Conservation (phyloP, 108 stramenopile species). For the Fistulifera solaris region DNA sequence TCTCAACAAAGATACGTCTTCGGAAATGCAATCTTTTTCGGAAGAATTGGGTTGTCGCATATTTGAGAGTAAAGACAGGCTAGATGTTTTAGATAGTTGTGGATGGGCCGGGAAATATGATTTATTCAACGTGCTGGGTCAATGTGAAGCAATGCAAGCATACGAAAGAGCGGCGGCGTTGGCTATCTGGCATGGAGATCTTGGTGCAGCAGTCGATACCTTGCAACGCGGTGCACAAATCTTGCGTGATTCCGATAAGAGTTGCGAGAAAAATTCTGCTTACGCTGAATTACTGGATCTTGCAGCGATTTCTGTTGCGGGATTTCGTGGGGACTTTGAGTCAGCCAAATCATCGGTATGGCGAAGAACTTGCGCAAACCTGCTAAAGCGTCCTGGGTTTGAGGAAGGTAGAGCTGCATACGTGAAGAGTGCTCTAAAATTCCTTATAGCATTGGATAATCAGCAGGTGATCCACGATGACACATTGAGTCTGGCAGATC, state of each 20-base stretch:
- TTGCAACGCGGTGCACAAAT: slow-evolving; percentile 50
- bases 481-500: slow-evolving; percentile 52
- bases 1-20: slow-evolving; percentile 5
- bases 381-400: slow-evolving; percentile 34
- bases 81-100: slow-evolving; percentile 45
- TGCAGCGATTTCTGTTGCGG: slow-evolving; percentile 74
- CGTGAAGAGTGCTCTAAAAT: slow-evolving; percentile 51
- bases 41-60: slow-evolving; percentile 45
- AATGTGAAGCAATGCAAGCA: slow-evolving; percentile 52
- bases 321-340: slow-evolving; percentile 29
- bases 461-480: slow-evolving; percentile 42
- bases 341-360: slow-evolving; percentile 40
- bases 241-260: neutral
- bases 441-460: slow-evolving; percentile 38
- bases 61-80: slow-evolving; percentile 48
- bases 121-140: slow-evolving; percentile 38
- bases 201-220: slow-evolving; percentile 55
- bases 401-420: slow-evolving; percentile 29
- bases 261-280: slow-evolving; percentile 5
- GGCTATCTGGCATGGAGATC: slow-evolving; percentile 68
- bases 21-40: slow-evolving; percentile 33
- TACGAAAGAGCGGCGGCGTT: slow-evolving; percentile 69
- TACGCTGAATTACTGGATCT: slow-evolving; percentile 64
- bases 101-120: slow-evolving; percentile 57
- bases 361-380: slow-evolving; percentile 50